Percentiles rank a stretch among this genome's conserved stretches.
Evolutionary conservation across 768 basidiomycete species (phyloP).

Genomic region (Phylloporus sp.): DNA sequence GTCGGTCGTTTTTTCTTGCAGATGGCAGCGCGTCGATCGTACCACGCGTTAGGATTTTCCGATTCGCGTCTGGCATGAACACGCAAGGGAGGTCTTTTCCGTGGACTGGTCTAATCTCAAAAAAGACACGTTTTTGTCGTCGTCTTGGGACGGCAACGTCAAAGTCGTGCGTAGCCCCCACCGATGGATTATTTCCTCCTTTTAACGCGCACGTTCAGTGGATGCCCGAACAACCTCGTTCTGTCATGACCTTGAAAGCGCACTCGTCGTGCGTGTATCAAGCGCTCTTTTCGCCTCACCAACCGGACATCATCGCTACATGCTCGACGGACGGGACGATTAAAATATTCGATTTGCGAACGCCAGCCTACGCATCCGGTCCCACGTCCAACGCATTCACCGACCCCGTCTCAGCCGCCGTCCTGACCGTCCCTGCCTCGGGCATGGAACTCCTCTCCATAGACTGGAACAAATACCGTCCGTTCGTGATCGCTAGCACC

Average conservation of each 20-base stretch:
- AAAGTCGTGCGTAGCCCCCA: constrained; percentile 64
- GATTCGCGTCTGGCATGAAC: constrained; percentile 91
- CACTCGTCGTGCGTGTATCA: constrained; percentile 86
- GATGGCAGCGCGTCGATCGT: constrained; percentile 30
- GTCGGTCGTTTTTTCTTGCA: constrained; percentile 5
- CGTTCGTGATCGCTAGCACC: constrained; percentile 68
- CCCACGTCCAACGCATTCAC: constrained; percentile 55
- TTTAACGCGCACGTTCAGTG: constrained; percentile 48
- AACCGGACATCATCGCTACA: constrained; percentile 73
- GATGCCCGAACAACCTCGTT: constrained; percentile 77
- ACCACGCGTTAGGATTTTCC: constrained; percentile 75
- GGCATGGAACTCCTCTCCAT: constrained; percentile 72
- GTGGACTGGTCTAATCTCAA: constrained; percentile 95
- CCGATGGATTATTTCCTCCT: background rate
- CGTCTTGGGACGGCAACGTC: constrained; percentile 88
- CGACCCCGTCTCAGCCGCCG: constrained; percentile 62
- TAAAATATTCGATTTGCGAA: constrained; percentile 74
- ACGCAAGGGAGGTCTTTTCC: constrained; percentile 86
- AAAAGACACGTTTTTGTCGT: constrained; percentile 81
- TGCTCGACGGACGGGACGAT: constrained; percentile 86
- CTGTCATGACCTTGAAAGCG: constrained; percentile 76
- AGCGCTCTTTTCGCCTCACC: constrained; percentile 89
- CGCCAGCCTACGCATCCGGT: constrained; percentile 53
- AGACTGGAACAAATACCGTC: constrained; percentile 93
- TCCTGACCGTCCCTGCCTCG: constrained; percentile 73